These are phyloP conservation scores for Candida sp. DNA, from an alignment of 1,139 yeast species.

Conservation along the genomic window DNA sequence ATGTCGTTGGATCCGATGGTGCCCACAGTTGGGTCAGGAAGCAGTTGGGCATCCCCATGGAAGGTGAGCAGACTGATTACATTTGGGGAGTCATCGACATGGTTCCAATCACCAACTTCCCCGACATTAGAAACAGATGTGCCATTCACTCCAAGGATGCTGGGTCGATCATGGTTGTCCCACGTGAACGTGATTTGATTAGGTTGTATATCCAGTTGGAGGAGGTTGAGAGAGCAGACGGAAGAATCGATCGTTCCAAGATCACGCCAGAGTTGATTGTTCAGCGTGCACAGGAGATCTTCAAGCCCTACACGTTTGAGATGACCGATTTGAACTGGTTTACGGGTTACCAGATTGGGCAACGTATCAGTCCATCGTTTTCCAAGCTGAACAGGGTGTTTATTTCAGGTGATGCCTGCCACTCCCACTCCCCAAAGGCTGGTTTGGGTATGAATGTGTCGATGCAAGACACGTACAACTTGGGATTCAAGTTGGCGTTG, in stretches of 20 bases:
- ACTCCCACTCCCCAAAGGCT: conserved; percentile 43
- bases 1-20: conserved; percentile 39
- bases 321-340: conserved; percentile 31
- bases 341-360: conserved; percentile 41
- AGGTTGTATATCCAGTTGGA: conserved; percentile 29
- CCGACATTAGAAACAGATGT: conserved; percentile 35
- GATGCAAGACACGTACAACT: conserved; percentile 32
- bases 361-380: conserved; percentile 33
- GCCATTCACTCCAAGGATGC: conserved; percentile 34
- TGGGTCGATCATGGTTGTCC: conserved; percentile 38
- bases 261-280: conserved; percentile 29
- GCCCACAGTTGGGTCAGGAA: conserved; percentile 42
- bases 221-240: conserved; percentile 27
- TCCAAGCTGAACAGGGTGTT: conserved; percentile 25
- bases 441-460: conserved; percentile 43
- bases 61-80: conserved; percentile 37
- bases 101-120: conserved; percentile 37
- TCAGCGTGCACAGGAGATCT: conserved; percentile 29
- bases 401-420: conserved; percentile 44
- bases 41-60: conserved; percentile 24
- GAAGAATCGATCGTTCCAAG: conserved; percentile 30
- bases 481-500: conserved; percentile 38
- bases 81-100: conserved; percentile 43
- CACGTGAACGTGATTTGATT: conserved; percentile 35
- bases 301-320: conserved; percentile 31